phyloP scores from a whole-genome alignment of 371 early-diverging fungal species.

The Mortierella sp. region DNA sequence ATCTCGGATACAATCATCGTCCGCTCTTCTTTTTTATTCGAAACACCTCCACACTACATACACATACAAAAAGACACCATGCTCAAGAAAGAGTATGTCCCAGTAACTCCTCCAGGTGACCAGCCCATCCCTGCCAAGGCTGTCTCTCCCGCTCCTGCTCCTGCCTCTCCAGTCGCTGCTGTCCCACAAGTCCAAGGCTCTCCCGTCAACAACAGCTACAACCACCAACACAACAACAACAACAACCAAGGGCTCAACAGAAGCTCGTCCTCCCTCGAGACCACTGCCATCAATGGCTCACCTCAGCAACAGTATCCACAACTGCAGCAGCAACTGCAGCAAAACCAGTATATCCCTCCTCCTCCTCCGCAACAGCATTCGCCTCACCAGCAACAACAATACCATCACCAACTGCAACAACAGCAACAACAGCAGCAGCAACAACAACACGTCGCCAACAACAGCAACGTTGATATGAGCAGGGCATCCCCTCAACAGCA shows the following conservation, averaged over 20 bases:
- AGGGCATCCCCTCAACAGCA: background rate
- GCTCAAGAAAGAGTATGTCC: slow-evolving; percentile 35
- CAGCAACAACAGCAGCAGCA: background rate
- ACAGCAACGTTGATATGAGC: slow-evolving; percentile 7
- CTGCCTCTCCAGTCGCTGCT: slow-evolving; percentile 5
- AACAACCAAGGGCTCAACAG: background rate
- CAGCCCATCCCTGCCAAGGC: slow-evolving; percentile 19
- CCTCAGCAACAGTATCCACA: slow-evolving; percentile 17
- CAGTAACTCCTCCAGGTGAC: slow-evolving; percentile 47
- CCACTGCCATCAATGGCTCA: slow-evolving; percentile 11
- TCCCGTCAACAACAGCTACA: slow-evolving; percentile 10
- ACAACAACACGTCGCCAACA: slow-evolving; percentile 14
- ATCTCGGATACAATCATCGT: too few species aligned
- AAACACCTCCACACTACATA: background rate
- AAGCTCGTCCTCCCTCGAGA: slow-evolving; percentile 24
- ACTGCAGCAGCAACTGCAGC: slow-evolving; percentile 9
- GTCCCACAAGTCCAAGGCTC: slow-evolving; percentile 7
- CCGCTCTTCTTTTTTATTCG: too few species aligned
- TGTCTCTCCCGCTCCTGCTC: background rate
- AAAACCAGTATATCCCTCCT: background rate
- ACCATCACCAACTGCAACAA: slow-evolving; percentile 1
- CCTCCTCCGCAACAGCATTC: slow-evolving; percentile 1
- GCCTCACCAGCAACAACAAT: slow-evolving; percentile 5
- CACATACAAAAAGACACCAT: slow-evolving; percentile 14
- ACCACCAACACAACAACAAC: slow-evolving; percentile 12